A percentile compares a stretch with the other conserved stretches of the same genome.
These are phyloP conservation scores for Solanum dulcamara DNA, from an alignment of 257 asterid species.

Conservation along the genomic window DNA sequence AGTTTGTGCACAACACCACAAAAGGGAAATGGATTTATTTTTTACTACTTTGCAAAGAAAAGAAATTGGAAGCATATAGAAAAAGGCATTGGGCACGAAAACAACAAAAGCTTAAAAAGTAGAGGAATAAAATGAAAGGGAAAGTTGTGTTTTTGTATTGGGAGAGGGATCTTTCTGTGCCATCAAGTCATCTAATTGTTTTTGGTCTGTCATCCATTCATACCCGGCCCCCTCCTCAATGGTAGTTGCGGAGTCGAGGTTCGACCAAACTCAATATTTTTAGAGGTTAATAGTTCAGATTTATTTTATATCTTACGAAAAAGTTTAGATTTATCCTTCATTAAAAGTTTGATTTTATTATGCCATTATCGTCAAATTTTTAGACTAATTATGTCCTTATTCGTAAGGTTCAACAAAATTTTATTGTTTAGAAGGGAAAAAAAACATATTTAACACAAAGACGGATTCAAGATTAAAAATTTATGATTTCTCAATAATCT, in stretches of 20 bases:
- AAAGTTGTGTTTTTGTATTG: conserved; percentile 7
- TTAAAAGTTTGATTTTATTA: background rate
- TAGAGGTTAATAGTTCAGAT: fast-evolving
- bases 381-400: no score
- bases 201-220: conserved; percentile 59
- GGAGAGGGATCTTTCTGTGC: conserved; percentile 30
- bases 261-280: background rate
- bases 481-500: no score
- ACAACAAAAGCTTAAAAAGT: background rate
- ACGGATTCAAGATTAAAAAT: no score
- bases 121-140: background rate
- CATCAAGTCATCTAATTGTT: conserved; percentile 29
- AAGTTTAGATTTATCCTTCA: background rate
- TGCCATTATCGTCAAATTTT: background rate
- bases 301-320: background rate
- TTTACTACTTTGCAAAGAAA: background rate
- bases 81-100: conserved; percentile 1
- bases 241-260: background rate
- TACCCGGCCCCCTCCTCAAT: background rate
- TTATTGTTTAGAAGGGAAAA: no score
- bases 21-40: background rate
- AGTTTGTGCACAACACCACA: conserved; percentile 29
- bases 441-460: no score
- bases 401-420: no score
- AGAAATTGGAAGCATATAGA: background rate